phyloP scores from a whole-genome alignment of 2,329 filamentous ascomycete genomes.

The Cercospora canescens region DNA sequence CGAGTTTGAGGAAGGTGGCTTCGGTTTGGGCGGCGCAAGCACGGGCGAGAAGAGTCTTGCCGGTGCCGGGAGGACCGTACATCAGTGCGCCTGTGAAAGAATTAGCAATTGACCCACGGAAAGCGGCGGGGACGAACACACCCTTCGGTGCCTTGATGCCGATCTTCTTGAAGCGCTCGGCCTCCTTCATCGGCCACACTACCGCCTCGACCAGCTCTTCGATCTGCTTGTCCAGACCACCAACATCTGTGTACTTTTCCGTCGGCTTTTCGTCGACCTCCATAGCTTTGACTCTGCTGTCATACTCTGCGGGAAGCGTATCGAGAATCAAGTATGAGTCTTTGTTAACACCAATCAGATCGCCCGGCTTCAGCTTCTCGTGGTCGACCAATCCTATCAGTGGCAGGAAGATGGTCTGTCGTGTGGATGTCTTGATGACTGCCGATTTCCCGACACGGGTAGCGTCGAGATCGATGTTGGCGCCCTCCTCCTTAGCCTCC shows the following conservation, averaged over 20 bases:
- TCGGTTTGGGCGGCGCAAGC: conserved; percentile 98
- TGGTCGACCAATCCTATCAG: conserved; percentile 96
- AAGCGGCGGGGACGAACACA: conserved; percentile 39
- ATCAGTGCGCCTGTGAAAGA: conserved; percentile 76
- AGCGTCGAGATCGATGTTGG: conserved; percentile 97
- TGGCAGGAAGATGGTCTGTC: conserved; percentile 97
- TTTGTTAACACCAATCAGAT: conserved; percentile 98
- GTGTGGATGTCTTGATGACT: conserved; percentile 98
- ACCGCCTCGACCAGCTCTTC: conserved; percentile 98
- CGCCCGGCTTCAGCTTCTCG: conserved; percentile 89
- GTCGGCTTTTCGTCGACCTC: conserved; percentile 99
- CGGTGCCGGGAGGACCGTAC: conserved; percentile 92
- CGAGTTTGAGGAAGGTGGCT: conserved; percentile 97
- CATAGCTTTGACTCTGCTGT: conserved; percentile 99
- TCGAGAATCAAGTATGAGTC: conserved; percentile 97
- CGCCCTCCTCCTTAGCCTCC: conserved; percentile 94
- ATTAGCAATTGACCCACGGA: conserved; percentile 7
- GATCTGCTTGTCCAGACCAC: conserved; percentile 97
- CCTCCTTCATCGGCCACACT: conserved; percentile 99
- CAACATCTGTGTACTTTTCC: conserved; percentile 97
- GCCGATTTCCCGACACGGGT: conserved; percentile 96
- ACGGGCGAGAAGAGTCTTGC: conserved; percentile 88
- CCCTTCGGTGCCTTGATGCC: conserved; percentile 99
- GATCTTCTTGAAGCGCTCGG: conserved; percentile 98
- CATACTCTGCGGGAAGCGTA: conserved; percentile 94